phyloP scores from a whole-genome alignment of 2,329 filamentous ascomycete genomes.

The Alternaria panax region DNA sequence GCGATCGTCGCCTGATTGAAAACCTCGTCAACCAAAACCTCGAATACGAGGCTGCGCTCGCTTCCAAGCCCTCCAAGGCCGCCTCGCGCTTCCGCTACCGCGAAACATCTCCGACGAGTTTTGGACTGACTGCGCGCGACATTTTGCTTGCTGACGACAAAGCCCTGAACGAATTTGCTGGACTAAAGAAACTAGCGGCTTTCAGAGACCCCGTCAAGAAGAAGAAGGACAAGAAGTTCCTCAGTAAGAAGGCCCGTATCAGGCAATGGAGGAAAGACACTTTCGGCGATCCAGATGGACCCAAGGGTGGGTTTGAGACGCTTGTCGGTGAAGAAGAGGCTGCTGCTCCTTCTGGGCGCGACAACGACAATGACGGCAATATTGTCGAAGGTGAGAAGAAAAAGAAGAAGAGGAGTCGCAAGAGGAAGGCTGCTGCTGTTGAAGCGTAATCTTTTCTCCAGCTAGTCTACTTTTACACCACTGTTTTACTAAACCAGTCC shows the following conservation, averaged over 20 bases:
- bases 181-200: slow-evolving; percentile 91
- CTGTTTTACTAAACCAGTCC: neutral
- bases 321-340: slow-evolving; percentile 26
- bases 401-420: slow-evolving; percentile 38
- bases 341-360: neutral
- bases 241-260: slow-evolving; percentile 91
- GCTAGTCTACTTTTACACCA: neutral
- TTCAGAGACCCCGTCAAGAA: slow-evolving; percentile 93
- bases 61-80: slow-evolving; percentile 58
- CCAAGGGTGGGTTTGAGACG: slow-evolving; percentile 52
- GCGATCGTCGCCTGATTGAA: slow-evolving; percentile 84
- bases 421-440: slow-evolving; percentile 25
- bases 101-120: slow-evolving; percentile 88
- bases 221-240: slow-evolving; percentile 81
- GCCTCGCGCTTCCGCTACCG: slow-evolving; percentile 81
- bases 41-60: slow-evolving; percentile 71
- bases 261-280: slow-evolving; percentile 81
- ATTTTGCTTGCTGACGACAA: slow-evolving; percentile 90
- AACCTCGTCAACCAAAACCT: slow-evolving; percentile 83
- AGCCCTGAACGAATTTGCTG: slow-evolving; percentile 86
- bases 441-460: slow-evolving; percentile 12
- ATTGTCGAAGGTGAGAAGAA: slow-evolving; percentile 32
- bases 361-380: slow-evolving; percentile 9
- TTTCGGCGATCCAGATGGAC: slow-evolving; percentile 67
- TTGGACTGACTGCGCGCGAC: slow-evolving; percentile 87